Evolutionary conservation across 768 basidiomycete species (phyloP).

Genomic region (Lenzites betulinus): DNA sequence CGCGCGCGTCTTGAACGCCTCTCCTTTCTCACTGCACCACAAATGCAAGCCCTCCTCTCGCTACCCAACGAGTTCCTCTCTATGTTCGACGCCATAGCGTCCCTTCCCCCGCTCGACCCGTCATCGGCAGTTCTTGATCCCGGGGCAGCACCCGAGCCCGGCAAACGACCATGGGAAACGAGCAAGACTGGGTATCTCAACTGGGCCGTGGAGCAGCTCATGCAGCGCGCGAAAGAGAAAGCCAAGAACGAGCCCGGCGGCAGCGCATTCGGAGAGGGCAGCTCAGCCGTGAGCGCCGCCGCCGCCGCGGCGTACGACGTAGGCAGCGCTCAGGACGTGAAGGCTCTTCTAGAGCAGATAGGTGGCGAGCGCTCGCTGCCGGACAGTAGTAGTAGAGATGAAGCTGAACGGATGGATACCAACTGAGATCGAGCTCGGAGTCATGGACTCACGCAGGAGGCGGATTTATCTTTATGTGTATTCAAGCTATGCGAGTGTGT

Average conservation of each 20-base stretch:
- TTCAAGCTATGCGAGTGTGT: neutral
- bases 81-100: constrained; percentile 51
- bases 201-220: constrained; percentile 69
- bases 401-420: constrained; percentile 10
- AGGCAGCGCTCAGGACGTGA: constrained; percentile 26
- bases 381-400: neutral
- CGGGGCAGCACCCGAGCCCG: constrained; percentile 45
- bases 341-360: constrained; percentile 20
- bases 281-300: constrained; percentile 24
- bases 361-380: neutral
- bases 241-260: constrained; percentile 18
- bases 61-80: constrained; percentile 44
- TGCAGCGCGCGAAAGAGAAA: constrained; percentile 36
- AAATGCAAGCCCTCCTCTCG: constrained; percentile 40
- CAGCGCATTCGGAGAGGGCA: constrained; percentile 20
- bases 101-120: constrained; percentile 43
- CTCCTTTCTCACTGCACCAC: constrained; percentile 44
- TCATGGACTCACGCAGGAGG: too few relatives aligned
- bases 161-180: constrained; percentile 79
- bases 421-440: neutral
- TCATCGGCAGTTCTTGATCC: constrained; percentile 17
- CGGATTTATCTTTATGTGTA: neutral
- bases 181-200: constrained; percentile 72
- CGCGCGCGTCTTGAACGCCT: constrained; percentile 46
- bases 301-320: constrained; percentile 22